Percentiles rank a stretch among this genome's conserved stretches.
These are phyloP conservation scores for Amanita brunnescens DNA, from an alignment of 768 basidiomycete genomes.

Conservation along the genomic window DNA sequence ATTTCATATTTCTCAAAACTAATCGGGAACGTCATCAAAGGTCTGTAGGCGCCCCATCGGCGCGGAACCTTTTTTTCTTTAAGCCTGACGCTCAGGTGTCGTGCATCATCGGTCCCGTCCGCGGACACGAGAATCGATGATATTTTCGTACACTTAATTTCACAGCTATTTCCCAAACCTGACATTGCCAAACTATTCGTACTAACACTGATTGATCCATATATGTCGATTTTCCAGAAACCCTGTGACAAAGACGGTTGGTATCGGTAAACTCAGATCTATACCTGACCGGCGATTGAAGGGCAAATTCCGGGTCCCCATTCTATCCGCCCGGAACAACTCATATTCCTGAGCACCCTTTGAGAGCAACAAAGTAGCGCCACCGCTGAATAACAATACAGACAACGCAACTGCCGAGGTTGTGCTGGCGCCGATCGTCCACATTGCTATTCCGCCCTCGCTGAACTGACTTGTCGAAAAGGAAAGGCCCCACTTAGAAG, in stretches of 20 bases:
- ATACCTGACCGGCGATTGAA: not conserved
- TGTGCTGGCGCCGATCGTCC: not conserved
- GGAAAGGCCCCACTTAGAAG: not conserved
- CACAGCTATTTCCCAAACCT: too few relatives aligned
- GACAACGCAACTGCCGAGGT: not conserved
- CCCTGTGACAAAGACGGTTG: too few relatives aligned
- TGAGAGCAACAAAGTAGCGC: not conserved
- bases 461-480: not conserved
- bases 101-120: not conserved
- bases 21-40: not conserved
- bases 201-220: too few relatives aligned
- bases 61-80: too few relatives aligned
- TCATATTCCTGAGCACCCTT: not conserved
- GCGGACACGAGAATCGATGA: too few relatives aligned
- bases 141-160: too few relatives aligned
- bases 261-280: not conserved
- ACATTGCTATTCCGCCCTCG: not conserved
- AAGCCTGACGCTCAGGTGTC: not conserved
- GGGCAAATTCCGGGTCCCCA: not conserved
- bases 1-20: not conserved
- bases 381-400: not conserved
- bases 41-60: not conserved
- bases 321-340: not conserved
- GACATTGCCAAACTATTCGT: too few relatives aligned
- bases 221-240: too few relatives aligned